These are phyloP conservation scores for Moesziomyces parantarcticus DNA, from an alignment of 1,284 basidiomycete species.

Conservation along the genomic window DNA sequence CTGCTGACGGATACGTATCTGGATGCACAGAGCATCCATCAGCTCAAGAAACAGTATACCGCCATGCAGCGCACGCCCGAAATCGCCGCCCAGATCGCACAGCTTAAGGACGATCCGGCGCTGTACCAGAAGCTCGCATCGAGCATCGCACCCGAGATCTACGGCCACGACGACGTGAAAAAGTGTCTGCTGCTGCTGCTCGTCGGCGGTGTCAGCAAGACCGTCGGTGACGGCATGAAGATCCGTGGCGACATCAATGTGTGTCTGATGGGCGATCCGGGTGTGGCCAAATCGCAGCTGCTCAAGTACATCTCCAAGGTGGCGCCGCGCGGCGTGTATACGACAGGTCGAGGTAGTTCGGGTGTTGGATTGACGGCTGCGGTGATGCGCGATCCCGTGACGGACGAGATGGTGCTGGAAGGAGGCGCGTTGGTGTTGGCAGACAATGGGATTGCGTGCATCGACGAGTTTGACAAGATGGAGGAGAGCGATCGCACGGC, in stretches of 20 bases:
- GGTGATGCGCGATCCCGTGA: slow-evolving; percentile 98
- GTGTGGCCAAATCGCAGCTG: slow-evolving; percentile 98
- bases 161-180: slow-evolving; percentile 97
- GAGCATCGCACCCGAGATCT: slow-evolving; percentile 95
- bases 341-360: slow-evolving; percentile 96
- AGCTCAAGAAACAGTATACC: slow-evolving; percentile 97
- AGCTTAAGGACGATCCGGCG: slow-evolving; percentile 78
- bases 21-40: slow-evolving; percentile 88
- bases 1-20: slow-evolving; percentile 97
- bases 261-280: slow-evolving; percentile 99
- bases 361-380: slow-evolving; percentile 98
- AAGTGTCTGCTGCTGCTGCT: slow-evolving; percentile 93
- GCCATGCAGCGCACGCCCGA: slow-evolving; percentile 92
- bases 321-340: slow-evolving; percentile 96
- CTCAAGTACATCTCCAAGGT: slow-evolving; percentile 99
- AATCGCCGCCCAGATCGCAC: slow-evolving; percentile 78
- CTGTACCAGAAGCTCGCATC: slow-evolving; percentile 84
- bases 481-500: slow-evolving; percentile 96
- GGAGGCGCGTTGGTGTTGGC: slow-evolving; percentile 97
- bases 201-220: slow-evolving; percentile 94
- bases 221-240: slow-evolving; percentile 96
- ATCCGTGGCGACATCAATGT: slow-evolving; percentile 98
- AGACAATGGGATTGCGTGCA: slow-evolving; percentile 99
- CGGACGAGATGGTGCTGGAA: slow-evolving; percentile 99
- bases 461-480: slow-evolving; percentile 99